Conservation (phyloP, 305 asterid species). For the Solanum hybrid region DNA sequence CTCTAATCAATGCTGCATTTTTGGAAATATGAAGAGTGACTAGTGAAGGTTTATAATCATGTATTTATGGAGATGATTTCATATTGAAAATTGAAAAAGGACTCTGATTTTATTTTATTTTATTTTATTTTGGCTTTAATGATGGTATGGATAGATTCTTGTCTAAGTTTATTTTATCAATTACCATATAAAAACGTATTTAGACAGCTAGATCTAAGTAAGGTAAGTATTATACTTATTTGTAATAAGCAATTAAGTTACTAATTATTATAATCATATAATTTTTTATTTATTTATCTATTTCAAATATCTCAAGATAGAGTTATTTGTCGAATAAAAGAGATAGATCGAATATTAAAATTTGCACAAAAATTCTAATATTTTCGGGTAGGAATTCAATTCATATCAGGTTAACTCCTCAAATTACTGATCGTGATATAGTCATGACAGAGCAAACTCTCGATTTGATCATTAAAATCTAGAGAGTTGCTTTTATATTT, state of each 20-base stretch:
- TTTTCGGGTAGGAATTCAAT: neutral
- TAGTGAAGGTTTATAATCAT: neutral
- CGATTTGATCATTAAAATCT: neutral
- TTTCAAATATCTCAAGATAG: neutral
- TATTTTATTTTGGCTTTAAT: neutral
- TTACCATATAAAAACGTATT: neutral
- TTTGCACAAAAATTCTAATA: neutral
- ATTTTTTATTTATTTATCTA: neutral
- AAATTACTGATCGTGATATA: neutral
- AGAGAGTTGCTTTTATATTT: neutral
- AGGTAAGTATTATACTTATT: neutral
- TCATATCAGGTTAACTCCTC: neutral
- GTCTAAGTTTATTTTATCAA: neutral
- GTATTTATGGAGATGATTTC: neutral
- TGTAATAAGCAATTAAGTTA: neutral
- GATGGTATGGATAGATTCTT: neutral
- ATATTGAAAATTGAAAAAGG: neutral
- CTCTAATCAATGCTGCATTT: neutral
- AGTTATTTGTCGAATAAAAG: neutral
- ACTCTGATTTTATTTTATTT: neutral
- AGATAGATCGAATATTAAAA: neutral
- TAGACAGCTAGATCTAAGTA: neutral
- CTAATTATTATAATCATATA: neutral
- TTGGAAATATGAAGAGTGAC: neutral
- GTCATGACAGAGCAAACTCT: neutral